A percentile compares a stretch with the other conserved stretches of the same genome.
Evolutionary conservation across 768 basidiomycete species (phyloP).

Genomic region (Rhizopogon vesiculosus): DNA sequence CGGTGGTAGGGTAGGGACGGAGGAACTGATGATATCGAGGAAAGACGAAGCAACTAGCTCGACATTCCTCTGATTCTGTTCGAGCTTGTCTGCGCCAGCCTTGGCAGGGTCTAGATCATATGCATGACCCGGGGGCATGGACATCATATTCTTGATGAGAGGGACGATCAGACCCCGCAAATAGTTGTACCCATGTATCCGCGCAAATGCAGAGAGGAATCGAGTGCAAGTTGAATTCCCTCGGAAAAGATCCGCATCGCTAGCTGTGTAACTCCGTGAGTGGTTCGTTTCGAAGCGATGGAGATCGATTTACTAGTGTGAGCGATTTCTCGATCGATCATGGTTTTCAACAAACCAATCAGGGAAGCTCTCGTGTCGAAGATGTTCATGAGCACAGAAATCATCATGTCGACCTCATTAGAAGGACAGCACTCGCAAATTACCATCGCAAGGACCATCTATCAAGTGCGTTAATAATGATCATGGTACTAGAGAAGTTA

Average conservation of each 20-base stretch:
- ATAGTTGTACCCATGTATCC: conserved; percentile 89
- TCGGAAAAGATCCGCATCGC: conserved; percentile 79
- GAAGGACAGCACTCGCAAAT: conserved; percentile 85
- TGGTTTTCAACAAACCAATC: conserved; percentile 69
- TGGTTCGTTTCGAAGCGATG: not conserved
- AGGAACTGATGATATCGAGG: conserved; percentile 68
- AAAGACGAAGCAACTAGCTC: conserved; percentile 72
- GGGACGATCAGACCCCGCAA: conserved; percentile 76
- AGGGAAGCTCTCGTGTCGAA: conserved; percentile 76
- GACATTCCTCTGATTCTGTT: conserved; percentile 66
- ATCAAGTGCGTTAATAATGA: conserved; percentile 8
- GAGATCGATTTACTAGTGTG: conserved; percentile 52
- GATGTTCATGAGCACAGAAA: conserved; percentile 78
- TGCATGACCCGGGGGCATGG: conserved; percentile 66
- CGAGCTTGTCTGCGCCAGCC: conserved; percentile 53
- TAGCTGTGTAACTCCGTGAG: conserved; percentile 42
- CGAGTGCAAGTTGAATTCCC: conserved; percentile 85
- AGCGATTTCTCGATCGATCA: conserved; percentile 83
- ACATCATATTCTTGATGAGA: conserved; percentile 68
- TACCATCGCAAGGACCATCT: conserved; percentile 79
- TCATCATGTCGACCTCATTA: conserved; percentile 76
- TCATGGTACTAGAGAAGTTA: not conserved
- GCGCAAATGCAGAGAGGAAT: conserved; percentile 82
- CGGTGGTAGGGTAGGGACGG: conserved; percentile 69
- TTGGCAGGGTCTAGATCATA: conserved; percentile 77